Base-by-base conservation (phyloP, 495 filamentous ascomycete genomes). In the Aspergillus egyptiacus region DNA sequence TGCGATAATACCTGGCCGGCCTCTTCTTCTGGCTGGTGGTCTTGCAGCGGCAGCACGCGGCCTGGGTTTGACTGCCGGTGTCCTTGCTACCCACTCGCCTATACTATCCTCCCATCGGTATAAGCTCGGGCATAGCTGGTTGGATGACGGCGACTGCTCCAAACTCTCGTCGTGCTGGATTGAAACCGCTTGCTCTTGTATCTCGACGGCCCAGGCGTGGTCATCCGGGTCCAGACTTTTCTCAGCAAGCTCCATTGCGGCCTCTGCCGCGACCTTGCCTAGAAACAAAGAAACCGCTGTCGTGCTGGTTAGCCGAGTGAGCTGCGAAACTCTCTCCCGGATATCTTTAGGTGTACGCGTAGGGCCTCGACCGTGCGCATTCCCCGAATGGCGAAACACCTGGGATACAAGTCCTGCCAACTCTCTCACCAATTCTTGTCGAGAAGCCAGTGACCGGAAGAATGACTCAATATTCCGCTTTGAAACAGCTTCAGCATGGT, bases 51-150 rank as follows among this genome's bases (percentile, higher is more conserved):
- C 38, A 22, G 40, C 45, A 18, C 18, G 45, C 30, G 17, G 52
- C 35, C 38, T 56, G 55, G 46, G 9, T 44, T 65, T 69, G 25
- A 48, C 14, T 23, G 56, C 63, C 5, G 75, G 75, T 13, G 73
- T 77, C 28, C 65, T 67, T 34, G 64, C 68, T 36, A 79, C 68
- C 76, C 76, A 79, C 48, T 79, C 76, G 27, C 69, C 71, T 56
- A 79, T 77, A 33, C 71, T 71, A 46, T 78, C 74, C 54, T 80
- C 76, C 75, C 76, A 80, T 35, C 71, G 69, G 45, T 68, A 80
- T 10, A 69, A 55, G n/a, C 61, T 42, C 24, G 50, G 46, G 24
- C 45, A 18, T 52, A 61, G 43, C 50, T 64, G 27, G 15, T 25
- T 25, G 54, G 55, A 44, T 10, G 52, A 49, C 11, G 43, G 38